Base-by-base conservation (phyloP, 768 basidiomycete species). In the Suillus alpinus region DNA sequence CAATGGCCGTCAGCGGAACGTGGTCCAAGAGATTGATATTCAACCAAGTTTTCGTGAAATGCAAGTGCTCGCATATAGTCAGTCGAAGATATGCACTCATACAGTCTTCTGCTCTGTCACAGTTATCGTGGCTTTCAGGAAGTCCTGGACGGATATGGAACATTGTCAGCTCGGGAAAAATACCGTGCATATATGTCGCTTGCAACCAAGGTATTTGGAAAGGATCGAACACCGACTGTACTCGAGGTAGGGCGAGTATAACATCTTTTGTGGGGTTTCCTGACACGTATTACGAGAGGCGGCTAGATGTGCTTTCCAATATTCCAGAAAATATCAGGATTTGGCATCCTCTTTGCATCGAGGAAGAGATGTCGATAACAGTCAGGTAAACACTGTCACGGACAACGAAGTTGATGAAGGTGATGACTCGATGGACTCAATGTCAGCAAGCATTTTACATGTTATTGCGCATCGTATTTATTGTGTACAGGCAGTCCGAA, bases 101-200 rank as follows among this genome's bases (percentile, higher is more conserved):
- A 0, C 7, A 16, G 8, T 37, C 7, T 39, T 18, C 23, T 4
- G 7, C 36, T 37, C 14, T 23, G 5, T 16, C 4, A 49, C 14
- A 55, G 53, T 10, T 29, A 55, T 37, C 23, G 37, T 3, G 53
- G 37, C 16, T 55, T 55, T 18, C 53, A 39, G 18, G 23, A 39
- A 39, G 37, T 26, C 14, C 39, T 55, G 2, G 36, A 55, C 2
- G 32, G 23, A 39, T 29, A 26, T 3, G 53, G 53, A 7, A 12
- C 26, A 20, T 12, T 55, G 18, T 29, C 53, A 3, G 36, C 36
- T 18, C 53, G 23, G 10, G 23, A 10, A 18, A 55, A 39, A 23
- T 55, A 55, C 26, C 53, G 53, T 12, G 53, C 53, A 29, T 55
- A 55, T 12, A 55, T 55, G 53, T 55, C 53, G 20, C 39, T 55